Evolutionary conservation across 176 grass and related monocot genomes (phyloP).

Genomic region (Secale cereale): DNA sequence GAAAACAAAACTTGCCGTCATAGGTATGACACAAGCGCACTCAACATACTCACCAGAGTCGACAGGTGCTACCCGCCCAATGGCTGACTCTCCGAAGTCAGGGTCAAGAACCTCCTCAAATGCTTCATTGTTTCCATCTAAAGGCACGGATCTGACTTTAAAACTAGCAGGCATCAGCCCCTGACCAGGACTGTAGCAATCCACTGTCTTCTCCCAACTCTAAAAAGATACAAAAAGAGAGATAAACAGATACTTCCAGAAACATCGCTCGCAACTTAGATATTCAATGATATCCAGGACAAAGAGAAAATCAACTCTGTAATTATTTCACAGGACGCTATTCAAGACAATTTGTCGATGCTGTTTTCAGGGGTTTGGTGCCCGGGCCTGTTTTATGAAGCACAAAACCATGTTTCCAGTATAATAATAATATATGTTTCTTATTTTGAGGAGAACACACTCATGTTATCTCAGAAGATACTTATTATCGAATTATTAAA

Average conservation of each 20-base stretch:
- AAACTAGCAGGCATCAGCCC: slow-evolving; percentile 99
- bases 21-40: background rate
- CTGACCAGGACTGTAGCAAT: slow-evolving; percentile 92
- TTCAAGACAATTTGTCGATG: background rate
- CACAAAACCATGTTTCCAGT: slow-evolving; percentile 13
- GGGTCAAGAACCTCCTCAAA: slow-evolving; percentile 97
- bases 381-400: background rate
- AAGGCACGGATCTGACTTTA: slow-evolving; percentile 87
- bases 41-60: slow-evolving; percentile 71
- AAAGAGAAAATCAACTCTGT: background rate
- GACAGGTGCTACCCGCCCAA: slow-evolving; percentile 94
- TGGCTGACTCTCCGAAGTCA: slow-evolving; percentile 94
- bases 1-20: background rate
- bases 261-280: background rate
- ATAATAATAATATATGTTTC: background rate
- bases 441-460: background rate
- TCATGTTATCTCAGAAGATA: slow-evolving; percentile 6
- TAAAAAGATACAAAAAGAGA: slow-evolving; percentile 6
- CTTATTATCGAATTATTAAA: background rate
- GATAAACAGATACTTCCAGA: slow-evolving; percentile 8
- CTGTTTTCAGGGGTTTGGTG: slow-evolving; percentile 16
- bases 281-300: background rate
- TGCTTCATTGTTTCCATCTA: slow-evolving; percentile 92
- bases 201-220: slow-evolving; percentile 99
- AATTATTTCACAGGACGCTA: background rate